Conservation (phyloP, 768 basidiomycete species). For the Podaxis carcinomalis region DNA sequence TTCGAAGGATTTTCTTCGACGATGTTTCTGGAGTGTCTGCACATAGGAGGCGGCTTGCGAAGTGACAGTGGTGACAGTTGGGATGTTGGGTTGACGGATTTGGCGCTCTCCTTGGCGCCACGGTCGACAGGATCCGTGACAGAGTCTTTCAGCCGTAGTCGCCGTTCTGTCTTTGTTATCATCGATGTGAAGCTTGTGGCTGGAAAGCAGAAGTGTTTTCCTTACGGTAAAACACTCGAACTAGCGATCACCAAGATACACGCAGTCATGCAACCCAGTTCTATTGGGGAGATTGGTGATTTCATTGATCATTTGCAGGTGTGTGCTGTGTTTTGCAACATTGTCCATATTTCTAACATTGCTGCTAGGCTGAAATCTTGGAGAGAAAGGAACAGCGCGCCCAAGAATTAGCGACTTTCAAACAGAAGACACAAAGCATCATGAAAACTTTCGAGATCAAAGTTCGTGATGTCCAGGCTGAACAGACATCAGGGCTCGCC, state of each 20-base stretch:
- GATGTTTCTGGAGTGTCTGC: slow-evolving; percentile 70
- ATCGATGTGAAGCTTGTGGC: slow-evolving; percentile 59
- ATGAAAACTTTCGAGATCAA: slow-evolving; percentile 72
- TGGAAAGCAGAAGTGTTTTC: slow-evolving; percentile 24
- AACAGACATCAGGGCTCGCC: slow-evolving; percentile 49
- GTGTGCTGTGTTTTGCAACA: slow-evolving; percentile 11
- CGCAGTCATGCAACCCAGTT: slow-evolving; percentile 92
- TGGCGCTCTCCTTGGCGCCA: slow-evolving; percentile 83
- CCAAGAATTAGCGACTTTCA: slow-evolving; percentile 76
- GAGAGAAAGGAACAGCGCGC: slow-evolving; percentile 72
- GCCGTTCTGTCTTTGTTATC: slow-evolving; percentile 77
- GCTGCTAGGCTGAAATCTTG: slow-evolving; percentile 63
- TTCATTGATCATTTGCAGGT: slow-evolving; percentile 85
- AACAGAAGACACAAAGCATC: slow-evolving; percentile 71
- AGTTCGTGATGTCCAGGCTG: slow-evolving; percentile 33
- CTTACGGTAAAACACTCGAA: slow-evolving; percentile 35
- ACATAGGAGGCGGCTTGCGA: slow-evolving; percentile 61
- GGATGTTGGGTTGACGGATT: slow-evolving; percentile 67
- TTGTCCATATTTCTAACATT: not conserved
- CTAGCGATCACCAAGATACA: slow-evolving; percentile 73
- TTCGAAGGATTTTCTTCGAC: slow-evolving; percentile 71
- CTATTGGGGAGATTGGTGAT: slow-evolving; percentile 86
- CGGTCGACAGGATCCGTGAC: slow-evolving; percentile 33
- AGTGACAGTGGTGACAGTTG: slow-evolving; percentile 48
- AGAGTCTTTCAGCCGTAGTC: slow-evolving; percentile 49